These are phyloP conservation scores for Trichosanthes cucumerina DNA, from an alignment of 306 rosid species.

Conservation along the genomic window DNA sequence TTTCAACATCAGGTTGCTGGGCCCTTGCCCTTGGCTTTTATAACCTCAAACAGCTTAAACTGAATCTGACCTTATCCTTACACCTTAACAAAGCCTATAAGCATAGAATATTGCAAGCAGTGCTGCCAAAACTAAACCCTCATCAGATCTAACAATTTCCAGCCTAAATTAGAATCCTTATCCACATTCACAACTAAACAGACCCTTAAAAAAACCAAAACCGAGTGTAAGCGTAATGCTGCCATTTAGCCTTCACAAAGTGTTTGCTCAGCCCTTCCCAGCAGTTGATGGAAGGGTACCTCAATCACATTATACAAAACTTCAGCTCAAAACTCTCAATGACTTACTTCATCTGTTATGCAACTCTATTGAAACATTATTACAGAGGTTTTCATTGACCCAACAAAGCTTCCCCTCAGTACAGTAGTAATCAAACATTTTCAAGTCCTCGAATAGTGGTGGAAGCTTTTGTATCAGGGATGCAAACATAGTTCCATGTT, in stretches of 20 bases:
- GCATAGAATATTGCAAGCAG: constrained; percentile 68
- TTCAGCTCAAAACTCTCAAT: constrained; percentile 64
- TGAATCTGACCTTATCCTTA: constrained; percentile 53
- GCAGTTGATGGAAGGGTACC: constrained; percentile 37
- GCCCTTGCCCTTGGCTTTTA: constrained; percentile 56
- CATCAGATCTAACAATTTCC: constrained; percentile 81
- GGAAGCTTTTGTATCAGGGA: constrained; percentile 12
- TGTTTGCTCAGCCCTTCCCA: constrained; percentile 54
- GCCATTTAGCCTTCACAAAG: constrained; percentile 53
- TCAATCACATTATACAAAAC: constrained; percentile 43
- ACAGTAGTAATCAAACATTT: constrained; percentile 46
- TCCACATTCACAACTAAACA: constrained; percentile 68
- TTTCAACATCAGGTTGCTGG: constrained; percentile 49
- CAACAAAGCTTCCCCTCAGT: constrained; percentile 48
- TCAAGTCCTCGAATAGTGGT: constrained; percentile 50
- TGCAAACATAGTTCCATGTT: not conserved
- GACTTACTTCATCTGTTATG: constrained; percentile 71
- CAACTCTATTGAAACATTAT: constrained; percentile 47
- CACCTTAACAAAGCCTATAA: constrained; percentile 53
- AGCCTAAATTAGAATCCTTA: constrained; percentile 59
- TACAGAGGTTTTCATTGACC: constrained; percentile 57
- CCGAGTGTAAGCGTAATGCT: constrained; percentile 14
- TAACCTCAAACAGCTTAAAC: constrained; percentile 67
- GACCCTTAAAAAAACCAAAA: constrained; percentile 35
- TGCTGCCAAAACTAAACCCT: constrained; percentile 60